phyloP scores from a whole-genome alignment of 106 monocot genomes.

The Dendrobium nobile region DNA sequence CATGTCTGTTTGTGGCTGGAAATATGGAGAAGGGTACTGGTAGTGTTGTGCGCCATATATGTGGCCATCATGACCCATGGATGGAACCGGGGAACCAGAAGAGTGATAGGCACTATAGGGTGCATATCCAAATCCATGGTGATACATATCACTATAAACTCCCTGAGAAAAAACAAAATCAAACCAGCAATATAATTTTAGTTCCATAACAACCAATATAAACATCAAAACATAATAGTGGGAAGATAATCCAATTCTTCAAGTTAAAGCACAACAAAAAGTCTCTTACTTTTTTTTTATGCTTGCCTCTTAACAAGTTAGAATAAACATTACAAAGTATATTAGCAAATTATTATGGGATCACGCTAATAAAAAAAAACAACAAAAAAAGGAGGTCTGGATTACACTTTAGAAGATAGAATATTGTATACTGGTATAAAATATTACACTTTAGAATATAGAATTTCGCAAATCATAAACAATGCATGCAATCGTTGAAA shows the following conservation, averaged over 20 bases:
- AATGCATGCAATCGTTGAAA: neutral
- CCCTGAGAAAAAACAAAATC: slow-evolving; percentile 26
- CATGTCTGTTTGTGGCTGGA: slow-evolving; percentile 32
- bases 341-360: too few species aligned
- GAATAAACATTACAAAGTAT: neutral
- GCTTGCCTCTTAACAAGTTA: neutral
- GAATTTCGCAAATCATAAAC: neutral
- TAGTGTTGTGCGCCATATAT: slow-evolving; percentile 76
- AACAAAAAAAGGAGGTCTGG: too few species aligned
- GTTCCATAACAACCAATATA: neutral
- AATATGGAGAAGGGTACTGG: slow-evolving; percentile 60
- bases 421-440: neutral
- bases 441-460: neutral
- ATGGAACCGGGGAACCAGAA: slow-evolving; percentile 58
- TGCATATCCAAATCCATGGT: slow-evolving; percentile 70
- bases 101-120: slow-evolving; percentile 67
- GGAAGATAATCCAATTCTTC: neutral
- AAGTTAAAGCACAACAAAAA: neutral
- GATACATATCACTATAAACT: slow-evolving; percentile 79
- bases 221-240: neutral
- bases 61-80: slow-evolving; percentile 71
- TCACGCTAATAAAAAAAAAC: too few species aligned
- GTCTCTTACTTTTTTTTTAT: neutral
- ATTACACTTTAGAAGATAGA: neutral
- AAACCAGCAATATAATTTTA: neutral